phyloP scores from a whole-genome alignment of 441 rosid genomes.

The Flueggea neowawraea region DNA sequence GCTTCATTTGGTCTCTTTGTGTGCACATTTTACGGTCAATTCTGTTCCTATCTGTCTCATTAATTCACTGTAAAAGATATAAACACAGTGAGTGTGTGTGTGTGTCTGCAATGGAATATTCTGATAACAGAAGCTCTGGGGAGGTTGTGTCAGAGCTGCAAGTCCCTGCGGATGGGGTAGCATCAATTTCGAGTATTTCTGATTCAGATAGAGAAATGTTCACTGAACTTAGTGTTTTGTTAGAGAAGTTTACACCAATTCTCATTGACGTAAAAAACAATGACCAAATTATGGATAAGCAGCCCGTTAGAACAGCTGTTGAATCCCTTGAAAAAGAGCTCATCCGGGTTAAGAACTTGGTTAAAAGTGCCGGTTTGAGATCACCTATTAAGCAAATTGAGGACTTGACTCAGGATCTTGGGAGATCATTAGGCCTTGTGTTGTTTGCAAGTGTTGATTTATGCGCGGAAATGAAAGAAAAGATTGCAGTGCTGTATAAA shows the following conservation, averaged over 20 bases:
- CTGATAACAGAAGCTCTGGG: slow-evolving; percentile 26
- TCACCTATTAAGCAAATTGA: slow-evolving; percentile 30
- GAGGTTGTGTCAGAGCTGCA: slow-evolving; percentile 34
- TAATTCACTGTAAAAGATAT: neutral
- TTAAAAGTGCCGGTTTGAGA: slow-evolving; percentile 25
- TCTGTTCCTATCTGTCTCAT: too few relatives aligned
- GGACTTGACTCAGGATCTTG: slow-evolving; percentile 46
- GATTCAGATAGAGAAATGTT: slow-evolving; percentile 33
- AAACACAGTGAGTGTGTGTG: neutral
- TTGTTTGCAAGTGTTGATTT: slow-evolving; percentile 46
- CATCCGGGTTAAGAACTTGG: slow-evolving; percentile 31
- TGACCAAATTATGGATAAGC: slow-evolving; percentile 29
- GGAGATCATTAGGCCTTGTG: slow-evolving; percentile 70
- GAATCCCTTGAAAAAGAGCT: slow-evolving; percentile 44
- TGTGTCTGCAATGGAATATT: slow-evolving; percentile 13
- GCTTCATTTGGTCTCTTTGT: too few relatives aligned
- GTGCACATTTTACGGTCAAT: too few relatives aligned
- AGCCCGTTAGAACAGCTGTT: slow-evolving; percentile 39
- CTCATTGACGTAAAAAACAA: slow-evolving; percentile 29
- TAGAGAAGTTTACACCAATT: slow-evolving; percentile 46
- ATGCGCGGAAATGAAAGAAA: slow-evolving; percentile 36
- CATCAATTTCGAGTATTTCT: slow-evolving; percentile 30
- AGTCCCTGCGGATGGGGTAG: slow-evolving; percentile 29
- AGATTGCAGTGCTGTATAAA: slow-evolving; percentile 38
- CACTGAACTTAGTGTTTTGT: slow-evolving; percentile 34